These are phyloP conservation scores for Microdochium bolleyi DNA, from an alignment of 2,329 filamentous ascomycete genomes.

Conservation along the genomic window DNA sequence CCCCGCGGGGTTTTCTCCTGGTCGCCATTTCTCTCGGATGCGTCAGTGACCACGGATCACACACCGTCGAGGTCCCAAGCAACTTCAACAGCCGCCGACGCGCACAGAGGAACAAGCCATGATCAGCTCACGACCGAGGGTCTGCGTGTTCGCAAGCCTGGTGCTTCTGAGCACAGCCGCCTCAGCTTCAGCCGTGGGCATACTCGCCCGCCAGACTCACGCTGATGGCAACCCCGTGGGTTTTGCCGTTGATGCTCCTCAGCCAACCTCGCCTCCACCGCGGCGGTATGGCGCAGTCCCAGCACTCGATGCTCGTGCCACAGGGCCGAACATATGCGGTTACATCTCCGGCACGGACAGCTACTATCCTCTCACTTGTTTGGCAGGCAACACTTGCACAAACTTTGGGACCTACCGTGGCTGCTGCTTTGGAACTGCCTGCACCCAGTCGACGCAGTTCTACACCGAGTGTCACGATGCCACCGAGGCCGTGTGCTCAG, in stretches of 20 bases:
- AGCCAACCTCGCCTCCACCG: not conserved
- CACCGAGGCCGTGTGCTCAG: constrained; percentile 4
- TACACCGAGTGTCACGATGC: constrained; percentile 7
- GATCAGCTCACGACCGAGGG: too few relatives aligned
- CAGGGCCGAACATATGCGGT: not conserved
- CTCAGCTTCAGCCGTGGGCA: not conserved
- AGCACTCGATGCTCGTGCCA: not conserved
- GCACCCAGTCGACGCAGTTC: constrained; percentile 5
- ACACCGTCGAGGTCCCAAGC: too few relatives aligned
- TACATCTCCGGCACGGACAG: not conserved
- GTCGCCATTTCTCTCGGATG: too few relatives aligned
- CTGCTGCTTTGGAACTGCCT: constrained; percentile 7
- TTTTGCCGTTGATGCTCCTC: not conserved
- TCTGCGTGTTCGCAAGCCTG: not conserved
- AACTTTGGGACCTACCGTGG: constrained; percentile 10
- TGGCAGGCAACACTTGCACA: constrained; percentile 7
- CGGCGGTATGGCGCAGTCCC: not conserved
- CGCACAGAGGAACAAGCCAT: too few relatives aligned
- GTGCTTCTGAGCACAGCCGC: not conserved
- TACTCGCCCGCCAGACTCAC: not conserved
- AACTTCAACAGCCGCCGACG: not conserved
- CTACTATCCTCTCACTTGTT: constrained; percentile 6
- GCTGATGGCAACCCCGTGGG: not conserved
- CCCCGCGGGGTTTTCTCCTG: too few relatives aligned
- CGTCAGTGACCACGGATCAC: too few relatives aligned